Base-by-base conservation (phyloP, 257 asterid species). In the Marsdenia floribunda region DNA sequence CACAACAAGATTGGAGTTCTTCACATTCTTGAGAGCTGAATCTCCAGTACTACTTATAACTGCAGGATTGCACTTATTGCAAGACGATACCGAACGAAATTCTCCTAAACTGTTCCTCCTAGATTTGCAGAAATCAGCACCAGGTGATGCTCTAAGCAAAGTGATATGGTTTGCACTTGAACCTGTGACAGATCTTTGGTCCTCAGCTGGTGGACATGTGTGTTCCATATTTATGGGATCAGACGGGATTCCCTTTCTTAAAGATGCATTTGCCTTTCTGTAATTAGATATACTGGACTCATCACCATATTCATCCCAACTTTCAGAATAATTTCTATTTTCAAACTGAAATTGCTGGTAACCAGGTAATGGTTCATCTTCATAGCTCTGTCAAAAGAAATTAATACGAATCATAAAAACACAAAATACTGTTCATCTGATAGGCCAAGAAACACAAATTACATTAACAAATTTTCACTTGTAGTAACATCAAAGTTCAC, bases 41-140 rank as follows among this genome's bases (percentile, higher is more conserved):
- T 88, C 93, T 4, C 89, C 91, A 3, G 73, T 79, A 57, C 85
- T 87, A 11, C 86, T 85, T 1, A 81, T 44, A 44, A 44, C 44
- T 0, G 93, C 95, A 22, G 97, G 97, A 81, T 72, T 83, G 79
- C 88, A 91, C 55, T 80, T 90, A 60, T 90, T 88, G 86, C 94
- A 90, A 6, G 97, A 91, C 1, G 97, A 83, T 0, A 85, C 49
- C 0, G 93, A 88, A 67, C 79, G 80, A 0, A 90, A 65, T 75
- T 94, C 97, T 33, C 90, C 97, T 76, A 94, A 42, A 58, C 95
- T 89, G 67, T 83, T 84, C 55, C 96, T 83, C 79, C 94, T 82
- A 4, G 90, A 78, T 77, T 82, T 91, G 79, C 80, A 21, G 77
- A 68, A 77, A 42, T 83, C 83, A 33, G 85, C 77, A 5, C 84